Percentiles rank a stretch among this genome's conserved stretches.
phyloP scores from a whole-genome alignment of 371 early-diverging fungal genomes.

The Syncephalastrum contaminatum region DNA sequence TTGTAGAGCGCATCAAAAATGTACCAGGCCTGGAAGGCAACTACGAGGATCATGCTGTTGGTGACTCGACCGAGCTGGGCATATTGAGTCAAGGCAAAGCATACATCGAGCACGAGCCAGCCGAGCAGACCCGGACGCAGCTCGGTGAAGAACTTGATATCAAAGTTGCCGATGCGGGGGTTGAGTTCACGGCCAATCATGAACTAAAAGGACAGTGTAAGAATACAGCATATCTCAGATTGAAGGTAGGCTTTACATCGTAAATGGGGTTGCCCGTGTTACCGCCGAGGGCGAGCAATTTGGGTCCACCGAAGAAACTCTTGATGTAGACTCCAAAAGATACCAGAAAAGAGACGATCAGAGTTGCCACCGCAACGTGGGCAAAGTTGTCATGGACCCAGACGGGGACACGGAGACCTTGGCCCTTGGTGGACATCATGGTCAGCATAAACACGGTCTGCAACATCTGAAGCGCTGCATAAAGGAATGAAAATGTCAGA shows the following conservation, averaged over 20 bases:
- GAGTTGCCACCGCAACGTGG: constrained; percentile 66
- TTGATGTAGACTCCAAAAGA: constrained; percentile 69
- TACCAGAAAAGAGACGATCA: constrained; percentile 62
- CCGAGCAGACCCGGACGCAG: constrained; percentile 87
- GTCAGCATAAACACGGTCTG: constrained; percentile 62
- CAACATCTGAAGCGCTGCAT: constrained; percentile 36
- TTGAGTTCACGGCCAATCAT: constrained; percentile 85
- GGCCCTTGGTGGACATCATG: constrained; percentile 33
- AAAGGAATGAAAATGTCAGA: too few species aligned
- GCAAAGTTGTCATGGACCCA: constrained; percentile 76
- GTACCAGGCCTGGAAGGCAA: constrained; percentile 79
- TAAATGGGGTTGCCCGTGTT: constrained; percentile 88
- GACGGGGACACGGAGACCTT: constrained; percentile 44
- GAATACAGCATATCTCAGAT: neutral
- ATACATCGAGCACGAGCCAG: constrained; percentile 75
- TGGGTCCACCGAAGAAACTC: constrained; percentile 66
- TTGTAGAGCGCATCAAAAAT: constrained; percentile 82
- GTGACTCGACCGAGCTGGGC: constrained; percentile 64
- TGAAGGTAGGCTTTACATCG: constrained; percentile 60
- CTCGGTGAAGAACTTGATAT: constrained; percentile 92
- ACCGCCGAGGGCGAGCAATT: constrained; percentile 82
- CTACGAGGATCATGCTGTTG: constrained; percentile 75
- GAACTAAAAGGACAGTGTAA: constrained; percentile 41
- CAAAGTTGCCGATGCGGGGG: constrained; percentile 82
- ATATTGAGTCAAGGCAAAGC: constrained; percentile 80